phyloP scores from a whole-genome alignment of 2,329 filamentous ascomycete genomes.

The Zasmidium cellare region DNA sequence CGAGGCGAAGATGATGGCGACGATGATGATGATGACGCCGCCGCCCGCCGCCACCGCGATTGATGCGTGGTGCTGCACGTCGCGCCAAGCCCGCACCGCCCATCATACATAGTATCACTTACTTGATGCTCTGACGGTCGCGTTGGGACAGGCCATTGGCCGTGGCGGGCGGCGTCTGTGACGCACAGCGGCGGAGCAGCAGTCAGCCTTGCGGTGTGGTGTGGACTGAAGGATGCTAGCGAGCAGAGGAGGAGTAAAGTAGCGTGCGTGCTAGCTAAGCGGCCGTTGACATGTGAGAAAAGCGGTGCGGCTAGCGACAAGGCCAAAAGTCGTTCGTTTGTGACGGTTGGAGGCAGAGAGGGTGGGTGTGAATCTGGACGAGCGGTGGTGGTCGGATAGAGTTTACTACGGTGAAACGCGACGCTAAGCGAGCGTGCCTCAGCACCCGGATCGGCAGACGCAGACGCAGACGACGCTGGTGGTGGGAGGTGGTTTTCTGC shows the following conservation, averaged over 20 bases:
- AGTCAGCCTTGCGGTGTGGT: background rate
- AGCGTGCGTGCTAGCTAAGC: background rate
- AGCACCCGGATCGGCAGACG: background rate
- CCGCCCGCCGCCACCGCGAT: background rate
- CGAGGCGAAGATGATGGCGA: background rate
- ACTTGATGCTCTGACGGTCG: background rate
- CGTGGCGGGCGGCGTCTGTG: background rate
- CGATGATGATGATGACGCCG: background rate
- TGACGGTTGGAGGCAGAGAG: no score
- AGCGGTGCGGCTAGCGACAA: background rate
- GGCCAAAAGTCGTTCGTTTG: background rate
- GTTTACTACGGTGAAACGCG: background rate
- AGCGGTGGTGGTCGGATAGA: background rate
- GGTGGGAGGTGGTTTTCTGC: no score
- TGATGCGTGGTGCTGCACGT: background rate
- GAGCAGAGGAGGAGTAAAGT: no score
- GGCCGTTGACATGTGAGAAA: background rate
- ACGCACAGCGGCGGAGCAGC: background rate
- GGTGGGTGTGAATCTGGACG: background rate
- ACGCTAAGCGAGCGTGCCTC: background rate
- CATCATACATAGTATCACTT: background rate
- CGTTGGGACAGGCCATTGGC: background rate
- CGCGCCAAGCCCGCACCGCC: background rate
- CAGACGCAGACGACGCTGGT: background rate
- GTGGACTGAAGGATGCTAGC: background rate